phyloP scores from a whole-genome alignment of 306 rosid genomes.

The Mimosa bimucronata region DNA sequence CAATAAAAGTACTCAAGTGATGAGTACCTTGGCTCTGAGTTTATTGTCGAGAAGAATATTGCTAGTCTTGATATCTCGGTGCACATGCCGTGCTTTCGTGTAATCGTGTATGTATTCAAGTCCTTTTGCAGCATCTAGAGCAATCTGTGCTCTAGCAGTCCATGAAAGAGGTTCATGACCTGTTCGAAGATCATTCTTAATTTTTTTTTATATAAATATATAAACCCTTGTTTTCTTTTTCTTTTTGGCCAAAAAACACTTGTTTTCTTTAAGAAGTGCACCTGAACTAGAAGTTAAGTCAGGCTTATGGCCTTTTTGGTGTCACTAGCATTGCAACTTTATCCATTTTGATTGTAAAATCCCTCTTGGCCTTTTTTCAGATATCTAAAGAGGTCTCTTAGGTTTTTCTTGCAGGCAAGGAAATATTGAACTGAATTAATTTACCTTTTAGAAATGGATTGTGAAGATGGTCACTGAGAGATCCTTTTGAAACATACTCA shows the following conservation, averaged over 20 bases:
- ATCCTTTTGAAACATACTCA: slow-evolving; percentile 70
- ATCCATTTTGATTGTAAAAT: not conserved
- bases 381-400: not conserved
- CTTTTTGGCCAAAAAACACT: no score
- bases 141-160: slow-evolving; percentile 69
- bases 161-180: slow-evolving; percentile 71
- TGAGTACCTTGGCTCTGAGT: slow-evolving; percentile 71
- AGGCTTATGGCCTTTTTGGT: not conserved
- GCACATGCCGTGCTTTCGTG: slow-evolving; percentile 70
- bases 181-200: slow-evolving; percentile 35
- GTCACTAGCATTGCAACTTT: not conserved
- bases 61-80: slow-evolving; percentile 79
- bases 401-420: not conserved
- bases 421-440: not conserved
- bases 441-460: slow-evolving; percentile 67
- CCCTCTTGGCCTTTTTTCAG: not conserved
- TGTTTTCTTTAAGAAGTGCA: no score
- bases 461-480: slow-evolving; percentile 72
- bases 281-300: not conserved
- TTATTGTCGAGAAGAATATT: slow-evolving; percentile 67
- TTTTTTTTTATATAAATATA: slow-evolving; percentile 22
- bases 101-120: slow-evolving; percentile 82
- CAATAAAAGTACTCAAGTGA: slow-evolving; percentile 14
- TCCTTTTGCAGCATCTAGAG: slow-evolving; percentile 76
- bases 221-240: not conserved